Evolutionary conservation across 1,139 yeast species (phyloP), one percentile per base, ranked within the genome.

Genomic region (Yamadazyma atmosphaerica): DNA sequence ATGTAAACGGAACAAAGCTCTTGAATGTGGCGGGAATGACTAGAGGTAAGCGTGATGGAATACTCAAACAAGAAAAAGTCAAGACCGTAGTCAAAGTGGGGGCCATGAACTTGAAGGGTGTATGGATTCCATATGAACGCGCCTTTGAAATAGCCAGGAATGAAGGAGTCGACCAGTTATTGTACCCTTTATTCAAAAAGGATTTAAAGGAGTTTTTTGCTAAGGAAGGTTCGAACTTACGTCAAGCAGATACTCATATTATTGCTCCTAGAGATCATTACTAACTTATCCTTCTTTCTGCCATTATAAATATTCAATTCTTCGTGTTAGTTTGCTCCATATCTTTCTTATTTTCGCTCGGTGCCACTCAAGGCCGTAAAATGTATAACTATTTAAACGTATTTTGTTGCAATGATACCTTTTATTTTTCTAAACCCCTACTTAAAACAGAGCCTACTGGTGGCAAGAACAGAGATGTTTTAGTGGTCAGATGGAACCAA

Each of bases 1-100:
- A 65, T 58, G 62, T 77, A 32, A 77, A 77, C 47, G 83, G 81
- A 0, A 77, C 83, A 7, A 77, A 77, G 46, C 71, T 90, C 47
- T 70, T 90, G 45, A 90, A 90, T 58, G 96, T 89, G 18, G 92
- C 96, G 10, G 92, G 89, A 40, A 86, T 92, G 92, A 88, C 97
- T 10, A 77, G 98, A 47, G 98, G 98, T 11, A 83, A 95, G 47
- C 76, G 98, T 48, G 98, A 90, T 63, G 97, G 98, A 10, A 85
- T 92, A 46, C 70, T 77, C 33, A 77, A 77, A 45, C 58, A 72
- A 3, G 82, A 77, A 45, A 67, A 63, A 44, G 52, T 55, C 3
- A 61, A 75, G 26, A 58, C 52, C 17, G 81, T 77, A 0, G 74
- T 77, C 13, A 74, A 74, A 45, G 65, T 68, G 8, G 82, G 82